Percentiles rank a stretch among this genome's conserved stretches.
phyloP scores from a whole-genome alignment of 805 yeast species.

The Huiozyma naganishii region DNA sequence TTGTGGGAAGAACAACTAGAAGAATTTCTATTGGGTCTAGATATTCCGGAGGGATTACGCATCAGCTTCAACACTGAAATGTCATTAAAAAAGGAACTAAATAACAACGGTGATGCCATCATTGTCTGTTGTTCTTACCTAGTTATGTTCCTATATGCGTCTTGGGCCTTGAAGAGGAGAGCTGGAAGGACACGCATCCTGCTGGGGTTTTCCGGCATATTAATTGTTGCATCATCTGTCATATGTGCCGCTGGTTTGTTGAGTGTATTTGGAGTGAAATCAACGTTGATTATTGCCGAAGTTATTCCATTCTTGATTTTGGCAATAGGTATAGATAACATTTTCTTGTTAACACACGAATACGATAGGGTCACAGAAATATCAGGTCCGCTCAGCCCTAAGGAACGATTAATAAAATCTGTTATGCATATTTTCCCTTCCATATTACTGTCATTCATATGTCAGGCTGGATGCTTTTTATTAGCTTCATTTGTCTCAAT shows the following conservation, averaged over 20 bases:
- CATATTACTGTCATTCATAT: conserved; percentile 61
- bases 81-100: conserved; percentile 76
- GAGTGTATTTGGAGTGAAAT: conserved; percentile 64
- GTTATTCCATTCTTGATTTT: conserved; percentile 88
- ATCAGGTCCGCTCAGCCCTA: conserved; percentile 38
- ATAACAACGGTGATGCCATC: conserved; percentile 64
- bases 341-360: conserved; percentile 78
- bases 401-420: conserved; percentile 51
- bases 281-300: conserved; percentile 89
- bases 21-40: conserved; percentile 38
- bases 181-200: conserved; percentile 38
- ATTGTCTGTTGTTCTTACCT: conserved; percentile 67
- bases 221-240: conserved; percentile 73
- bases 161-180: conserved; percentile 49
- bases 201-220: conserved; percentile 75
- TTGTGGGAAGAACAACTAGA: conserved; percentile 71
- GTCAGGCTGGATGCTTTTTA: conserved; percentile 71
- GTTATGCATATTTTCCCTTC: conserved; percentile 79
- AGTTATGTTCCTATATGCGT: conserved; percentile 80
- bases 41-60: conserved; percentile 47
- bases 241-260: conserved; percentile 74
- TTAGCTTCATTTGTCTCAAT: conserved; percentile 74
- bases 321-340: conserved; percentile 95
- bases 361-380: conserved; percentile 43
- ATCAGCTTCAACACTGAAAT: conserved; percentile 73